Evolutionary conservation across 768 basidiomycete genomes (phyloP).

Genomic region (Nidularia sp.): DNA sequence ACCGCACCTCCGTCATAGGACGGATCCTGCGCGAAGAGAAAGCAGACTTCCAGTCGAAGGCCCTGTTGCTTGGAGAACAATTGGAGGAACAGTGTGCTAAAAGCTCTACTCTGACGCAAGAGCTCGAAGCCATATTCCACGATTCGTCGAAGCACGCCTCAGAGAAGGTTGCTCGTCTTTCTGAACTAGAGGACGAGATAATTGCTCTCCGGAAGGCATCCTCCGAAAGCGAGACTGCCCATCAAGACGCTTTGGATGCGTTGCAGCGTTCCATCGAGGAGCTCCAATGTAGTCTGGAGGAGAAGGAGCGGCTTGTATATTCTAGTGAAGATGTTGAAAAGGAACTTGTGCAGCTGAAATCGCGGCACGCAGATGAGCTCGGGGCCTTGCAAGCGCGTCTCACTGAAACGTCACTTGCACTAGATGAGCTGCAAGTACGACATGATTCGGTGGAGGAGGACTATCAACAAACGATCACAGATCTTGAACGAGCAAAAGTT

Average conservation of each 20-base stretch:
- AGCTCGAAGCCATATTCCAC: not conserved
- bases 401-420: conserved; percentile 23
- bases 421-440: conserved; percentile 28
- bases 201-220: not conserved
- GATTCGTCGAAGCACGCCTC: not conserved
- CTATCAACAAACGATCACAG: conserved; percentile 8
- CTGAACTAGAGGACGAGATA: not conserved
- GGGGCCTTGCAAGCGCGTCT: conserved; percentile 30
- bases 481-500: not conserved
- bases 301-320: conserved; percentile 28
- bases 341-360: conserved; percentile 24
- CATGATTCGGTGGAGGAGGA: conserved; percentile 23
- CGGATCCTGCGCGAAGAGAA: too few species aligned
- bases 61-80: too few species aligned
- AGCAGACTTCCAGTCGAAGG: too few species aligned
- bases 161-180: not conserved
- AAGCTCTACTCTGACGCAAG: not conserved
- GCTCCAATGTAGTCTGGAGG: conserved; percentile 13
- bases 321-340: conserved; percentile 19
- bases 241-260: not conserved
- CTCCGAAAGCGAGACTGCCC: not conserved
- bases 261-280: not conserved
- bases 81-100: too few species aligned
- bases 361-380: conserved; percentile 32
- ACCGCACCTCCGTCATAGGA: not conserved